A percentile compares a stretch with the other conserved stretches of the same genome.
These are phyloP conservation scores for Bipolaris zeicola DNA, from an alignment of 2,329 filamentous ascomycete genomes.

Conservation along the genomic window DNA sequence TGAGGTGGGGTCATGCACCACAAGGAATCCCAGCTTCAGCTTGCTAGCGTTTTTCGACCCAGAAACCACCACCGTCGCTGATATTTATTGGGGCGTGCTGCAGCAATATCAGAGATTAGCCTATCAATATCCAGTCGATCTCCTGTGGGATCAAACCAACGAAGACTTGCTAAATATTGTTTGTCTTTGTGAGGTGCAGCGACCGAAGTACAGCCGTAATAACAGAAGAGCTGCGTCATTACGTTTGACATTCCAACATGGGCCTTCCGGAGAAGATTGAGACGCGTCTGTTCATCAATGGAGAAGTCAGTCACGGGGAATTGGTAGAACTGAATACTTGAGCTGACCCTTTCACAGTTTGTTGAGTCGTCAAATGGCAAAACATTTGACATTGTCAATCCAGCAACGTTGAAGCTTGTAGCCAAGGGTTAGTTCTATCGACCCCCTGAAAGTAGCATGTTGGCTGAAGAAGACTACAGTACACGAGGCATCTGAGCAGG, in stretches of 20 bases:
- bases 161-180: neutral
- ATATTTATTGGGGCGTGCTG: neutral
- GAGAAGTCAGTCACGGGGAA: constrained; percentile 28
- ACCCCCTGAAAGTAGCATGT: neutral
- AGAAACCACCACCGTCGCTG: neutral
- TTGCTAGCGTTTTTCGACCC: constrained; percentile 1
- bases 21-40: constrained; percentile 1
- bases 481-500: constrained; percentile 43
- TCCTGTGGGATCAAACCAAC: neutral
- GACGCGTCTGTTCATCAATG: constrained; percentile 45
- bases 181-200: neutral
- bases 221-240: neutral
- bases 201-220: neutral
- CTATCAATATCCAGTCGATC: neutral
- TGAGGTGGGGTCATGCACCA: constrained; percentile 21
- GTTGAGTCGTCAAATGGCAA: constrained; percentile 41
- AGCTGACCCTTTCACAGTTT: constrained; percentile 29
- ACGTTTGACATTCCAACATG: constrained; percentile 23
- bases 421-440: constrained; percentile 67
- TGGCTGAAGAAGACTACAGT: constrained; percentile 42
- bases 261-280: constrained; percentile 38
- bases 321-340: neutral
- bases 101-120: neutral
- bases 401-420: constrained; percentile 80
- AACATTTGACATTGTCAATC: constrained; percentile 72